Conservation (phyloP, 1,284 basidiomycete species). For the Leccinum cinnamomeum region DNA sequence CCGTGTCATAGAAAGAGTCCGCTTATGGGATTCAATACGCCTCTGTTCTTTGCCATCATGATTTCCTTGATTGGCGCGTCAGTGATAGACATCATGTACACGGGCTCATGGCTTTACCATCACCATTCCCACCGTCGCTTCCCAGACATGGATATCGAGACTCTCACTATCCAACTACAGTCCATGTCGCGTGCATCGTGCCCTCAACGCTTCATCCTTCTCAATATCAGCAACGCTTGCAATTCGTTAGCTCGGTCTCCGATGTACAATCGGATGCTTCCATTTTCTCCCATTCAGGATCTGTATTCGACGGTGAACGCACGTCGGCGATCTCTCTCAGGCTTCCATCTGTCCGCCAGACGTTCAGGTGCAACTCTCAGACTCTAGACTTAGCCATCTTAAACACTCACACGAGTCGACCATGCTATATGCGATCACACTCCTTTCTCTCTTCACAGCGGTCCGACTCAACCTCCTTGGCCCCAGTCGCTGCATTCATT, state of each 20-base stretch:
- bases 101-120: no score
- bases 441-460: slow-evolving; percentile 79
- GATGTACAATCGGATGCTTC: slow-evolving; percentile 52
- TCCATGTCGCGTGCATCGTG: no score
- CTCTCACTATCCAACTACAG: no score
- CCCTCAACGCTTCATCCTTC: no score
- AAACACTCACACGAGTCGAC: slow-evolving; percentile 88
- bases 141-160: no score
- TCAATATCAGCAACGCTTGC: slow-evolving; percentile 19
- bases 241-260: slow-evolving; percentile 38
- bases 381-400: slow-evolving; percentile 37
- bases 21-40: no score
- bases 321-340: slow-evolving; percentile 33
- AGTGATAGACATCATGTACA: no score
- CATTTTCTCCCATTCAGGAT: slow-evolving; percentile 32
- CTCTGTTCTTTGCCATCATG: no score
- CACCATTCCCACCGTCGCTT: no score
- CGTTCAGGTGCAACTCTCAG: slow-evolving; percentile 32
- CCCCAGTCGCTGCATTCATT: no score
- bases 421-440: slow-evolving; percentile 78
- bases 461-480: slow-evolving; percentile 84
- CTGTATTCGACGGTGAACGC: slow-evolving; percentile 28
- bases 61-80: no score
- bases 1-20: no score
- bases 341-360: slow-evolving; percentile 6